Base-by-base conservation (phyloP, 2,329 filamentous ascomycete genomes). In the Plenodomus tracheiphilus region DNA sequence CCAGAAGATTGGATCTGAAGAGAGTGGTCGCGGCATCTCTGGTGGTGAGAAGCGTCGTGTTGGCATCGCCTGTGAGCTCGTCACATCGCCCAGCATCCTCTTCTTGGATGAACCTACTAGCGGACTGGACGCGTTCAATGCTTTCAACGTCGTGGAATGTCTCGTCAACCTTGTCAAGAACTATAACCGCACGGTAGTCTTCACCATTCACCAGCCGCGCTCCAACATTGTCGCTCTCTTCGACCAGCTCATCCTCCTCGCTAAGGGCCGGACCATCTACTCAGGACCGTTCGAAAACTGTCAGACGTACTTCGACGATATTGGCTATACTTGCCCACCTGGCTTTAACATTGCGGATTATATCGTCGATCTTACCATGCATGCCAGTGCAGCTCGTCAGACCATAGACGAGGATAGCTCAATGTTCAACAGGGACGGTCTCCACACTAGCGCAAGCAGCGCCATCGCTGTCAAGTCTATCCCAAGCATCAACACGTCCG, bases 271-370 rank as follows among this genome's bases (percentile, higher is more conserved):
- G 62, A 88, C 90, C 1, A 94, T 99, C 7, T 99, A 95, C 71
- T 97, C 94, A 2, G 94, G 94, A 0, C 89, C 91, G 1, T 96
- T 97, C 69, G 79, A 83, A 1, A 86, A 86, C 57, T 99, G 94
- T 68, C 94, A 99, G 70, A 79, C 84, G 17, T 99, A 97, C 69
- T 99, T 99, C 63, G 91, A 97, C 66, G 82, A 85, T 39, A 86
- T 96, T 53, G 95, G 94, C 37, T 99, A 97, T 71, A 80, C 88
- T 41, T 99, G 95, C 66, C 94, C 94, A 10, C 88, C 92, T 19
- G 95, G 95, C 2, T 99, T 97, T 81, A 99, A 99, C 66, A 97
- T 99, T 72, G 94, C 94, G 3, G 94, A 99, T 71, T 99, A 97
- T 67, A 83, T 99, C 4, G 92, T 99, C 22, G 94, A 99, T 70